phyloP scores from a whole-genome alignment of 176 grass and related monocot genomes.

The Rhynchospora tenuis region DNA sequence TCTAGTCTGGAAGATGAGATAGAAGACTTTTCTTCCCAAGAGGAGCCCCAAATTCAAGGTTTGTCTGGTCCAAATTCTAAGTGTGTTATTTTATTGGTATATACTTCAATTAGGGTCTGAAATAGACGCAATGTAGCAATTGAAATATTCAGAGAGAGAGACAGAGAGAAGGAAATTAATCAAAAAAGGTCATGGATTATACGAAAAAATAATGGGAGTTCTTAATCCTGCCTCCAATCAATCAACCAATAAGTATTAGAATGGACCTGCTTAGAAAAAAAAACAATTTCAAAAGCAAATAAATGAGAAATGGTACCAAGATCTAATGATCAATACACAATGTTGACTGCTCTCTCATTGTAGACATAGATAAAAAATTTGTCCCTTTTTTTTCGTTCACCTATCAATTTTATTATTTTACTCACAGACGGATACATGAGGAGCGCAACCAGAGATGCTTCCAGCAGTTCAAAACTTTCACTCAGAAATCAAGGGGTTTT shows the following conservation, averaged over 20 bases:
- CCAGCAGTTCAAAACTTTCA: conserved; percentile 54
- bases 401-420: conserved; percentile 20
- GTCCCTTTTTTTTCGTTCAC: neutral
- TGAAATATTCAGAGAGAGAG: neutral
- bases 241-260: neutral
- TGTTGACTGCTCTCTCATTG: neutral
- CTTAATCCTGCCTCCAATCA: neutral
- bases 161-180: neutral
- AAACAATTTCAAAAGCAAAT: neutral
- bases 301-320: neutral
- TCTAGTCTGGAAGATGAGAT: conserved; percentile 53
- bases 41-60: conserved; percentile 40
- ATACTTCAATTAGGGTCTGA: neutral
- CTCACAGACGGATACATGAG: conserved; percentile 47
- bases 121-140: neutral
- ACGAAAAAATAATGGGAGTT: neutral
- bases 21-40: conserved; percentile 44
- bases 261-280: neutral
- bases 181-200: neutral
- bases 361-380: neutral
- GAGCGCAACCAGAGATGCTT: conserved; percentile 34
- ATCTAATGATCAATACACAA: neutral
- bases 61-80: neutral
- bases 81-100: too few species aligned
- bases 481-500: conserved; percentile 39